Conservation (phyloP, 306 rosid species). For the Malus sylvestris region DNA sequence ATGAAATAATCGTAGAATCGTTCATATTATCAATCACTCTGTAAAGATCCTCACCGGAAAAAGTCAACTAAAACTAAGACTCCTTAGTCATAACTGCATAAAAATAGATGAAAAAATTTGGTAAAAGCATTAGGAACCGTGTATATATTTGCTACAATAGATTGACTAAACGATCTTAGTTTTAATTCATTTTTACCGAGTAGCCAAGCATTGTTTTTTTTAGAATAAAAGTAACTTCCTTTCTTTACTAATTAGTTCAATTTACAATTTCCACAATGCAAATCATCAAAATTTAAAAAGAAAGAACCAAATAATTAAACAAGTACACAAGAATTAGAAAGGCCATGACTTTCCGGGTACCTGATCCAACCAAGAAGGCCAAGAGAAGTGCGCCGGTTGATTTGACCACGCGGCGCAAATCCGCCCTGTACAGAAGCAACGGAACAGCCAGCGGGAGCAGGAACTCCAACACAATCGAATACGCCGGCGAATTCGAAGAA, state of each 20-base stretch:
- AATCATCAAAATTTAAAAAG: neutral
- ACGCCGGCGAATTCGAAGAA: conserved; percentile 45
- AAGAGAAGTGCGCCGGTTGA: conserved; percentile 67
- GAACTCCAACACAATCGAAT: conserved; percentile 43
- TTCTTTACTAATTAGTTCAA: neutral
- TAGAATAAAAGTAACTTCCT: neutral
- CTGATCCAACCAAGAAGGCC: conserved; percentile 74
- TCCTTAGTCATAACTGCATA: too few relatives aligned
- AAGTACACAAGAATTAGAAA: neutral
- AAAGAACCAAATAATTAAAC: neutral
- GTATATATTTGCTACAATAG: too few relatives aligned
- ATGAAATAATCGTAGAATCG: neutral
- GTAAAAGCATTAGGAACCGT: too few relatives aligned
- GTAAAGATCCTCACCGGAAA: too few relatives aligned
- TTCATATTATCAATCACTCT: too few relatives aligned
- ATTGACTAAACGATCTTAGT: too few relatives aligned
- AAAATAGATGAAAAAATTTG: too few relatives aligned
- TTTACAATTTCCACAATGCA: neutral
- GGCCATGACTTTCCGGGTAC: conserved; percentile 9
- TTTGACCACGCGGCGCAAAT: conserved; percentile 60
- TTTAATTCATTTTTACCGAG: too few relatives aligned
- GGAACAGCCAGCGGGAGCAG: conserved; percentile 64
- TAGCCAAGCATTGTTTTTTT: too few relatives aligned
- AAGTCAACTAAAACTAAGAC: too few relatives aligned
- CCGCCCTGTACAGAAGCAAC: conserved; percentile 61